A percentile compares a stretch with the other conserved stretches of the same genome.
Conservation (phyloP, 495 filamentous ascomycete species). For the Opeltia flavorubescens region DNA sequence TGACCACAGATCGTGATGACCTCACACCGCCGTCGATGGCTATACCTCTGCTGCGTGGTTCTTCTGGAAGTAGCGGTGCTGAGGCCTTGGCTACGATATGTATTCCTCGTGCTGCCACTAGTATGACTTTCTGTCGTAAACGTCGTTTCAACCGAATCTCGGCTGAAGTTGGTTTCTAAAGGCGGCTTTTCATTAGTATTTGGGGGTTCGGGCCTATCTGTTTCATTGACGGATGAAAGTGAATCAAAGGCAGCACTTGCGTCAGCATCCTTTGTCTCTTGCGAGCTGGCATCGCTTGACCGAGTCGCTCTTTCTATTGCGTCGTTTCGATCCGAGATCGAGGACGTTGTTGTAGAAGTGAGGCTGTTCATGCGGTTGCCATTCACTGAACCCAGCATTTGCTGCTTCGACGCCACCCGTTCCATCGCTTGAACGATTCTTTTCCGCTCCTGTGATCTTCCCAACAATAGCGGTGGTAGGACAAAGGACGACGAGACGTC, state of each 20-base stretch:
- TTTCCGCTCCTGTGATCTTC: slow-evolving; percentile 54
- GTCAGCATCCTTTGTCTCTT: slow-evolving; percentile 23
- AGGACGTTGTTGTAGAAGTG: slow-evolving; percentile 44
- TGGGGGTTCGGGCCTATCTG: slow-evolving; percentile 6
- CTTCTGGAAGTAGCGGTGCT: slow-evolving; percentile 18
- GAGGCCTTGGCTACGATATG: neutral
- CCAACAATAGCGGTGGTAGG: slow-evolving; percentile 65
- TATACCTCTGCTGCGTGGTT: slow-evolving; percentile 40
- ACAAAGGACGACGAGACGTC: slow-evolving; percentile 82
- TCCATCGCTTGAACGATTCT: slow-evolving; percentile 60
- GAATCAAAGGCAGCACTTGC: slow-evolving; percentile 23
- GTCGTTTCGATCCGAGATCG: slow-evolving; percentile 33
- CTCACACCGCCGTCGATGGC: slow-evolving; percentile 56
- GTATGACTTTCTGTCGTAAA: slow-evolving; percentile 8
- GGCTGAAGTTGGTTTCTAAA: slow-evolving; percentile 7
- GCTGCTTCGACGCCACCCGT: slow-evolving; percentile 49
- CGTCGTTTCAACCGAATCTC: slow-evolving; percentile 14
- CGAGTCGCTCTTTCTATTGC: slow-evolving; percentile 26
- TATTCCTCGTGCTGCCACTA: slow-evolving; percentile 4
- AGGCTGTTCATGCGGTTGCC: slow-evolving; percentile 30
- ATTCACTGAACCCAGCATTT: slow-evolving; percentile 27
- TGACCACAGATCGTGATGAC: slow-evolving; percentile 63
- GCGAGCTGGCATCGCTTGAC: slow-evolving; percentile 38
- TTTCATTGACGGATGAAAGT: slow-evolving; percentile 18
- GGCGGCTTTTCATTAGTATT: slow-evolving; percentile 4